Percentiles rank a stretch among this genome's conserved stretches.
phyloP scores from a whole-genome alignment of 1,139 yeast species.

The Blastobotrys niveus region DNA sequence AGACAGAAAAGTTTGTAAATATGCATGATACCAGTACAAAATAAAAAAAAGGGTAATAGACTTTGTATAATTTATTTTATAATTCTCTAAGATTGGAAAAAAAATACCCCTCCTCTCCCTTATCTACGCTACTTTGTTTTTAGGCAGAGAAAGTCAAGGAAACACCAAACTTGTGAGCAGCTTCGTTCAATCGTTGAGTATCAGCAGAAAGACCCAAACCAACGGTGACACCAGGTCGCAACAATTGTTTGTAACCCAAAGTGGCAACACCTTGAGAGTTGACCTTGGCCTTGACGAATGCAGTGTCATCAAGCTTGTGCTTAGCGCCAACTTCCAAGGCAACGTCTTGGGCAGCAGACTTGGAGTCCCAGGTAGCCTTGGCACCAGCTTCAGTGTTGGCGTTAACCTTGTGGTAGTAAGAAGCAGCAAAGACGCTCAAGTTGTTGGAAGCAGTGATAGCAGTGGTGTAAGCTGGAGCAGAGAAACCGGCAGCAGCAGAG shows the following conservation, averaged over 20 bases:
- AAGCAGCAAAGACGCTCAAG: constrained; percentile 87
- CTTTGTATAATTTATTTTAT: too few species aligned
- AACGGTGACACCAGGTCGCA: constrained; percentile 94
- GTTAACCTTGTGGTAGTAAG: constrained; percentile 94
- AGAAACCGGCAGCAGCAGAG: constrained; percentile 91
- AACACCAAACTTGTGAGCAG: constrained; percentile 97
- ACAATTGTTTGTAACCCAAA: constrained; percentile 86
- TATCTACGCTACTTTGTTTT: constrained; percentile 18
- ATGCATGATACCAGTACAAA: too few species aligned
- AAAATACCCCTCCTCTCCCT: background rate
- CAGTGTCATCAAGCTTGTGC: constrained; percentile 79
- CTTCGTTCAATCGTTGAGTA: constrained; percentile 91
- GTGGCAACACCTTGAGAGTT: constrained; percentile 97
- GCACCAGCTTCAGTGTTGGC: constrained; percentile 95
- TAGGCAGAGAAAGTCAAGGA: constrained; percentile 88
- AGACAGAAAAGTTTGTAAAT: too few species aligned
- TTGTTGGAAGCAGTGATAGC: constrained; percentile 87
- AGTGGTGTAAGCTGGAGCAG: constrained; percentile 80
- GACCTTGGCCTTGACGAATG: constrained; percentile 94
- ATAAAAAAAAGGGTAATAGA: too few species aligned
- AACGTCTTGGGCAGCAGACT: constrained; percentile 62
- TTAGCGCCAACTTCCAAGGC: constrained; percentile 93
- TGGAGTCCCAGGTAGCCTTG: constrained; percentile 93
- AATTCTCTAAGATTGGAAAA: too few species aligned
- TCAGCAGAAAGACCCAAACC: constrained; percentile 98